phyloP scores from a whole-genome alignment of 148 eudicot genomes.

The Silene uniflora region DNA sequence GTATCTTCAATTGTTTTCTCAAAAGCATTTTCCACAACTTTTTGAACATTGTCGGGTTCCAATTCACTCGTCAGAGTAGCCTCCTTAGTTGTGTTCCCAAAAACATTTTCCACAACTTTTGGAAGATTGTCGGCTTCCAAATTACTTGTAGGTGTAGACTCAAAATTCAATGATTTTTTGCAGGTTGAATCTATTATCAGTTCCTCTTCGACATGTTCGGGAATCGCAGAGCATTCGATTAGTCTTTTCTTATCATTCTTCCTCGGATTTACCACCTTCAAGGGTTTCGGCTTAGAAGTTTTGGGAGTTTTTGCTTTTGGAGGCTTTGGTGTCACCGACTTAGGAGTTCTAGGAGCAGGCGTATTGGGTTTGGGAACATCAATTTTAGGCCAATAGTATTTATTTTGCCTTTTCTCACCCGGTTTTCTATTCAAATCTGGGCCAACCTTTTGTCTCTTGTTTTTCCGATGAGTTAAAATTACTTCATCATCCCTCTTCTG shows the following conservation, averaged over 20 bases:
- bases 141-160: neutral
- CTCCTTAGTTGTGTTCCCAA: neutral
- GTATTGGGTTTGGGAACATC: slow-evolving; percentile 9
- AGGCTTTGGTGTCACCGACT: slow-evolving; percentile 19
- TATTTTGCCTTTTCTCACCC: slow-evolving; percentile 21
- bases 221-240: neutral
- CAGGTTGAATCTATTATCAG: neutral
- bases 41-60: neutral
- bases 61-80: neutral
- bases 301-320: slow-evolving; percentile 22
- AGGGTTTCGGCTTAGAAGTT: slow-evolving; percentile 6
- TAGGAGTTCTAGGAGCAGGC: slow-evolving; percentile 26
- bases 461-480: neutral
- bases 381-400: slow-evolving; percentile 31
- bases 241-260: neutral
- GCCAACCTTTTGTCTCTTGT: slow-evolving; percentile 13
- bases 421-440: slow-evolving; percentile 2
- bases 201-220: neutral
- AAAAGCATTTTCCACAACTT: neutral
- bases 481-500: neutral
- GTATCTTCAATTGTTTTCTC: neutral
- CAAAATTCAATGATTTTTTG: slow-evolving; percentile 7
- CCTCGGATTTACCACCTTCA: neutral
- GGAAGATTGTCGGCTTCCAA: neutral
- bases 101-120: neutral